Evolutionary conservation across 805 yeast genomes (phyloP), one percentile per base, ranked within the genome.

Genomic region (Henningerozyma blattae): DNA sequence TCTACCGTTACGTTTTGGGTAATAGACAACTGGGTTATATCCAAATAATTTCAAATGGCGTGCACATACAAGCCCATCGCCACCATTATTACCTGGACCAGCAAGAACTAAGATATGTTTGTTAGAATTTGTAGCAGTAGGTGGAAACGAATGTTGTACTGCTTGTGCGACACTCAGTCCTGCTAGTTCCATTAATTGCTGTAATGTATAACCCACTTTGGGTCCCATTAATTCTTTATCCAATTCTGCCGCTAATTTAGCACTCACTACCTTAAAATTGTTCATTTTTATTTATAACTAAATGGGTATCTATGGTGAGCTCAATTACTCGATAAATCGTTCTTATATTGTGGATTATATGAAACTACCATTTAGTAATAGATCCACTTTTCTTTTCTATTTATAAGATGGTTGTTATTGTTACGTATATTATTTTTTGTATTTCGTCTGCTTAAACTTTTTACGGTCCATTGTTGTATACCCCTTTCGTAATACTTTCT

Each of bases 1-100:
- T 67, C 72, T 42, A 65, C 67, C 29, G 73, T 66, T 34, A 64
- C 54, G 66, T 46, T 77, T 83, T 3, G 97, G 96, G 49, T 86
- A 87, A 54, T 69, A 86, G 0, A 89, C 67, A 4, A 70, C 60
- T 1, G 96, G 95, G 4, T 62, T 59, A 52, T 76, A 84, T 2
- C 91, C 91, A 65, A 91, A 75, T 10, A 86, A 59, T 43, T 73
- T 72, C 41, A 91, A 62, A 53, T 91, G 98, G 28, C 98, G 67
- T 1, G 96, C 94, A 19, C 95, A 94, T 2, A 91, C 98, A 12
- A 91, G 61, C 0, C 97, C 98, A 58, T 91, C 98, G 2, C 97
- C 98, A 2, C 95, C 75, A 50, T 91, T 91, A 50, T 91, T 91
- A 1, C 98, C 98, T 0, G 97, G 97, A 0, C 98, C 98, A 9